Percentiles rank a stretch among this genome's conserved stretches.
Evolutionary conservation across 306 rosid species (phyloP).

Genomic region (Cucurbita maxima): DNA sequence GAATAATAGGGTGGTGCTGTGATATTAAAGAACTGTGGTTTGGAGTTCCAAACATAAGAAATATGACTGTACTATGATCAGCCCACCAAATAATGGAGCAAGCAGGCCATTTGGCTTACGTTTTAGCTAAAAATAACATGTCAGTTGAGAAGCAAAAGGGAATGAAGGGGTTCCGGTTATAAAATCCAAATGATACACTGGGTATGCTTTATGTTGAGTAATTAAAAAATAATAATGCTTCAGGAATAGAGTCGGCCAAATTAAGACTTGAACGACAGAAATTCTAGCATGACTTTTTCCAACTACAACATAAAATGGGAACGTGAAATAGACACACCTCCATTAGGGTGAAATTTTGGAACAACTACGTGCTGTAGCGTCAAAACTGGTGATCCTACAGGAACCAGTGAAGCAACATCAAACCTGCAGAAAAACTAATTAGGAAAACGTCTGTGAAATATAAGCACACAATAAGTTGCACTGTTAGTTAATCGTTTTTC

Average conservation of each 20-base stretch:
- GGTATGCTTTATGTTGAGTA: background rate
- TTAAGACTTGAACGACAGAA: no score
- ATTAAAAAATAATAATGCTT: background rate
- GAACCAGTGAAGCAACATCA: constrained; percentile 65
- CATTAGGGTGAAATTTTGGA: constrained; percentile 26
- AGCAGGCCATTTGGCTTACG: background rate
- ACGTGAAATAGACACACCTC: constrained; percentile 30
- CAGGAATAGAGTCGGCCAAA: background rate
- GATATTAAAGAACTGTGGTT: background rate
- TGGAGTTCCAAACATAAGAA: background rate
- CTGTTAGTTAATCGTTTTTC: background rate
- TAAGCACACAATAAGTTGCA: background rate
- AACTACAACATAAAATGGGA: background rate
- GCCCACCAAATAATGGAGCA: background rate
- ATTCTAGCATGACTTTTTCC: background rate
- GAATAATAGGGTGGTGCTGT: background rate
- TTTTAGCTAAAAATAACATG: background rate
- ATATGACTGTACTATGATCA: background rate
- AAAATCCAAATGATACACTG: background rate
- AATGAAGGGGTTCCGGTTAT: background rate
- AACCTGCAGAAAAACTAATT: constrained; percentile 36
- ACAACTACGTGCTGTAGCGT: constrained; percentile 62
- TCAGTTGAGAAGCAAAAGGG: background rate
- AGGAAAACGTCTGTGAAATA: background rate
- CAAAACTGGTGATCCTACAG: constrained; percentile 69